These are phyloP conservation scores for Claviceps capensis DNA, from an alignment of 2,329 filamentous ascomycete species.

Conservation along the genomic window DNA sequence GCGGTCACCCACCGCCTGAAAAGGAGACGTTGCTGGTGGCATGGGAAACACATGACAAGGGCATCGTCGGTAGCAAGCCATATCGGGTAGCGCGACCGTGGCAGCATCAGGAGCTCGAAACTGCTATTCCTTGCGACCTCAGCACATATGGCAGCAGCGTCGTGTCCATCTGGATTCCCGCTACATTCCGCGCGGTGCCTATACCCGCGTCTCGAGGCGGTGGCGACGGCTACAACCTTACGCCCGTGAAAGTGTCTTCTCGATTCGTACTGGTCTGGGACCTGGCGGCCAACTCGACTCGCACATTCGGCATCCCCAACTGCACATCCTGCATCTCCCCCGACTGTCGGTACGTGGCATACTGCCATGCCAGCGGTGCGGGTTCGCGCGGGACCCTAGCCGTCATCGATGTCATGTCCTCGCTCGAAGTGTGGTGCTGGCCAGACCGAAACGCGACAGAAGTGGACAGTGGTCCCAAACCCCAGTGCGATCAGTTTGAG, in stretches of 20 bases:
- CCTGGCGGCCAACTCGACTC: constrained; percentile 22
- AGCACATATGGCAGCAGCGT: constrained; percentile 24
- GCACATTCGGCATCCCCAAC: constrained; percentile 26
- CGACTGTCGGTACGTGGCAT: constrained; percentile 26
- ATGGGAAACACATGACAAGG: constrained; percentile 22
- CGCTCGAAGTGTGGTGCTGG: constrained; percentile 25
- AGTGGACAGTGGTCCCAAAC: constrained; percentile 10
- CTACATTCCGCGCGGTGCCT: constrained; percentile 21
- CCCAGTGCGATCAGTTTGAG: constrained; percentile 18
- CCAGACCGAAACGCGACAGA: constrained; percentile 17
- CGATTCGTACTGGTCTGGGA: constrained; percentile 27
- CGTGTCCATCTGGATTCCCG: constrained; percentile 28
- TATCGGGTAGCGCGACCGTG: constrained; percentile 23
- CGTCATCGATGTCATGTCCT: constrained; percentile 24
- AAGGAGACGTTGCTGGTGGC: constrained; percentile 24
- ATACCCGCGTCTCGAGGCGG: constrained; percentile 14
- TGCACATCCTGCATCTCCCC: constrained; percentile 24
- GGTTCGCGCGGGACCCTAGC: constrained; percentile 20
- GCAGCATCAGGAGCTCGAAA: constrained; percentile 25
- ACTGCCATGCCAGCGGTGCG: constrained; percentile 22
- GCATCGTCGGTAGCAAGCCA: constrained; percentile 15
- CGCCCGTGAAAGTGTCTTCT: constrained; percentile 17
- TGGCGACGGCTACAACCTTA: constrained; percentile 19
- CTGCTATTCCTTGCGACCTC: constrained; percentile 23
- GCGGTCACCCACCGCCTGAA: constrained; percentile 23